phyloP scores from a whole-genome alignment of 2,329 filamentous ascomycete species.

The Fusarium oligoseptatum region DNA sequence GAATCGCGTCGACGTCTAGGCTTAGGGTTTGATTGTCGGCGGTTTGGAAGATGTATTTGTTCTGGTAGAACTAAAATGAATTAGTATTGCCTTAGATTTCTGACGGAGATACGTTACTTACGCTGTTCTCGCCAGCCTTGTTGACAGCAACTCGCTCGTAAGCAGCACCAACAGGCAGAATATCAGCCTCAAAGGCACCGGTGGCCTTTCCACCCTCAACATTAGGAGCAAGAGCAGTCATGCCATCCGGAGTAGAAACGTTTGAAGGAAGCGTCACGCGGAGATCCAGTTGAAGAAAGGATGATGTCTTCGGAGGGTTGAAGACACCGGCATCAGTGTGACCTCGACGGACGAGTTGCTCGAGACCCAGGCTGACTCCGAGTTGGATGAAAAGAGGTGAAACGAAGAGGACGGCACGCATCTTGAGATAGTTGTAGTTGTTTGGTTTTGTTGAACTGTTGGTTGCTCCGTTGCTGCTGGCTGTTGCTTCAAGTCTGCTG shows the following conservation, averaged over 20 bases:
- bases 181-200: slow-evolving; percentile 18
- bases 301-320: background rate
- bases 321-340: background rate
- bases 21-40: slow-evolving; percentile 5
- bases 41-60: slow-evolving; percentile 9
- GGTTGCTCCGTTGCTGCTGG: background rate
- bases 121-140: slow-evolving; percentile 16
- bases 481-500: background rate
- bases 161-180: background rate
- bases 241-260: slow-evolving; percentile 11
- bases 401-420: background rate
- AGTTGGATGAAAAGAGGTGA: background rate
- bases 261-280: background rate
- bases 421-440: background rate
- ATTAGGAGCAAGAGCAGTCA: background rate
- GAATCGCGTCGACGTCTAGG: slow-evolving; percentile 10
- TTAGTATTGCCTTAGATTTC: background rate
- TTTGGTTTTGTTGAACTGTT: background rate
- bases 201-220: background rate
- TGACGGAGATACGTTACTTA: background rate
- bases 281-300: slow-evolving; percentile 13
- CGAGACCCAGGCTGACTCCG: background rate
- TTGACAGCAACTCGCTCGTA: slow-evolving; percentile 7
- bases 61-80: slow-evolving; percentile 4
- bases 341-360: background rate